Evolutionary conservation across 768 basidiomycete genomes (phyloP).

Genomic region (Russula brevipes): DNA sequence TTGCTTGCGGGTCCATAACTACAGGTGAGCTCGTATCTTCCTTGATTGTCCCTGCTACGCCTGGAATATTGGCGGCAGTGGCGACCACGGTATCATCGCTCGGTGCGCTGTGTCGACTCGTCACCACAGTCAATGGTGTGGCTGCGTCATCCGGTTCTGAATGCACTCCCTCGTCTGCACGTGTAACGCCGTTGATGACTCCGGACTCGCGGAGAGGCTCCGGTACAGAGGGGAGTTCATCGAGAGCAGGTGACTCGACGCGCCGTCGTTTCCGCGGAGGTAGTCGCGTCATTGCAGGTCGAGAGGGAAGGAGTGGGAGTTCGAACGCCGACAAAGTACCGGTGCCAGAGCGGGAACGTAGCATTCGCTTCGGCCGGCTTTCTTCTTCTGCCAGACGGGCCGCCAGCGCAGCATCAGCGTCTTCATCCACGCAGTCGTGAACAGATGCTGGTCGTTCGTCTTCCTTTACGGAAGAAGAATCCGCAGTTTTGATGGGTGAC

Average conservation of each 20-base stretch:
- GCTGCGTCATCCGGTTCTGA: constrained; percentile 44
- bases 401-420: constrained; percentile 29
- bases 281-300: neutral
- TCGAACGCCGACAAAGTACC: constrained; percentile 22
- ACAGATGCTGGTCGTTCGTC: constrained; percentile 17
- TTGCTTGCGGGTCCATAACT: constrained; percentile 5
- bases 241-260: constrained; percentile 30
- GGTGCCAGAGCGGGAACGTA: constrained; percentile 32
- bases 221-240: constrained; percentile 19
- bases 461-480: constrained; percentile 27
- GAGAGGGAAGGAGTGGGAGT: constrained; percentile 12
- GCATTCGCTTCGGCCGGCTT: constrained; percentile 27
- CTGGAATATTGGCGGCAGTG: constrained; percentile 27
- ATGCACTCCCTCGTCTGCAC: constrained; percentile 36
- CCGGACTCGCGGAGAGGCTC: constrained; percentile 13
- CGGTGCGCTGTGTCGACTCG: constrained; percentile 50
- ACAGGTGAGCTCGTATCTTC: constrained; percentile 11
- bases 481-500: constrained; percentile 1
- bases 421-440: constrained; percentile 20
- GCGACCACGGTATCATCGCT: constrained; percentile 54
- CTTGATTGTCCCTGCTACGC: neutral
- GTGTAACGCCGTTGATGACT: neutral
- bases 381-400: constrained; percentile 31
- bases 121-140: constrained; percentile 45
- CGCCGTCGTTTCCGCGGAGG: constrained; percentile 31